Conservation (phyloP, 2,329 filamentous ascomycete species). For the Neurospora crassa region DNA sequence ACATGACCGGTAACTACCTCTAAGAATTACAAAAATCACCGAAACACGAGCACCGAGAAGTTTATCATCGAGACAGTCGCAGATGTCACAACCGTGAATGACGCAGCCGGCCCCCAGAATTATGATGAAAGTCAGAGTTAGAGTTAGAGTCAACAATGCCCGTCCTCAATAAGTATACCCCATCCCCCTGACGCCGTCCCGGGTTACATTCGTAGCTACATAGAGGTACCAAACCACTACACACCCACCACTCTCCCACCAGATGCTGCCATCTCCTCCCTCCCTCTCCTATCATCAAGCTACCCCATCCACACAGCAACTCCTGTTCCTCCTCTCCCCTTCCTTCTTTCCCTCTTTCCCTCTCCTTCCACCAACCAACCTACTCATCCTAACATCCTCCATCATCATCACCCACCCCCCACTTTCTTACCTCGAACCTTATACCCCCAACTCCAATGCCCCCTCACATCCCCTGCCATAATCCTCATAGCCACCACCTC, state of each 20-base stretch:
- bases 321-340: not conserved
- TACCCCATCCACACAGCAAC: not conserved
- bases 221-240: not conserved
- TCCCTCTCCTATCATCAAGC: not conserved
- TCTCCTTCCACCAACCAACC: too few species aligned
- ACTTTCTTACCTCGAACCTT: constrained; percentile 11
- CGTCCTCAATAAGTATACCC: not conserved
- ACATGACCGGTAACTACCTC: not conserved
- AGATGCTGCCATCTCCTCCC: too few species aligned
- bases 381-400: too few species aligned
- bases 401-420: constrained; percentile 1
- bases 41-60: too few species aligned
- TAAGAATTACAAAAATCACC: too few species aligned
- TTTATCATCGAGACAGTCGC: too few species aligned
- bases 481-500: constrained; percentile 27
- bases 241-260: not conserved
- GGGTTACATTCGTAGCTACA: not conserved
- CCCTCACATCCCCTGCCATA: constrained; percentile 23
- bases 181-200: not conserved
- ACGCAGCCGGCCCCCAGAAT: too few species aligned
- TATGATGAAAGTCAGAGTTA: too few species aligned
- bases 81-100: too few species aligned
- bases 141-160: not conserved
- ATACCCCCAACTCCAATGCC: constrained; percentile 21
- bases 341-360: too few species aligned